These are phyloP conservation scores for Ceratocystis lukuohia DNA, from an alignment of 2,329 filamentous ascomycete species.

Conservation along the genomic window DNA sequence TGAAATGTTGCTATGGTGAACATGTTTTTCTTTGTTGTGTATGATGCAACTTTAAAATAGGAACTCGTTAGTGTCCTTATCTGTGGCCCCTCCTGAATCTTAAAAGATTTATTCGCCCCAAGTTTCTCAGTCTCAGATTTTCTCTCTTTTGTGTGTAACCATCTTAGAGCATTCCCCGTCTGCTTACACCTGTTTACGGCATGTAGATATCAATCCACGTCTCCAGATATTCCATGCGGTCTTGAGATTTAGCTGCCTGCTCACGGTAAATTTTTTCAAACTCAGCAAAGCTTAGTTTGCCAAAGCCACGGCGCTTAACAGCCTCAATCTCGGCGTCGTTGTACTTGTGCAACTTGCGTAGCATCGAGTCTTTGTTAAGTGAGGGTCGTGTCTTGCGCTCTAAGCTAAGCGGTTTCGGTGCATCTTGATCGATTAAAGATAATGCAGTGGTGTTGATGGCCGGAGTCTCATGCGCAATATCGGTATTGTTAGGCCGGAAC, in stretches of 20 bases:
- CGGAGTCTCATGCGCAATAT: slow-evolving; percentile 16
- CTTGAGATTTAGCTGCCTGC: slow-evolving; percentile 45
- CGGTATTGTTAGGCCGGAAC: slow-evolving; percentile 45
- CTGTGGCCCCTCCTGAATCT: background rate
- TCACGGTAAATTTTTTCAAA: slow-evolving; percentile 63
- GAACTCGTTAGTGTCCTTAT: background rate
- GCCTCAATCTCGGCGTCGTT: slow-evolving; percentile 57
- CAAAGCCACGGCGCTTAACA: slow-evolving; percentile 60
- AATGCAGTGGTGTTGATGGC: slow-evolving; percentile 7
- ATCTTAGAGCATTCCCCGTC: background rate
- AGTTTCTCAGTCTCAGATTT: too few relatives aligned
- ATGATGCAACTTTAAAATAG: background rate
- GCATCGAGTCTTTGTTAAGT: slow-evolving; percentile 22
- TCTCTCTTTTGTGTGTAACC: background rate
- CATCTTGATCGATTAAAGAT: background rate
- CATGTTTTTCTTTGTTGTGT: too few relatives aligned
- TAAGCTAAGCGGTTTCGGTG: background rate
- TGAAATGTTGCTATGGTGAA: background rate
- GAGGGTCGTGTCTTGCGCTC: background rate
- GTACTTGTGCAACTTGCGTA: slow-evolving; percentile 41
- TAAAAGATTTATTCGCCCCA: background rate
- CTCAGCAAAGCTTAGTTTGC: slow-evolving; percentile 62
- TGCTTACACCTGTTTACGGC: slow-evolving; percentile 31
- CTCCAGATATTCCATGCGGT: slow-evolving; percentile 65
- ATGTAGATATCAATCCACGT: slow-evolving; percentile 82